Percentiles rank a stretch among this genome's conserved stretches.
phyloP scores from a whole-genome alignment of 371 early-diverging fungal species.

The Smittium mucronatum region DNA sequence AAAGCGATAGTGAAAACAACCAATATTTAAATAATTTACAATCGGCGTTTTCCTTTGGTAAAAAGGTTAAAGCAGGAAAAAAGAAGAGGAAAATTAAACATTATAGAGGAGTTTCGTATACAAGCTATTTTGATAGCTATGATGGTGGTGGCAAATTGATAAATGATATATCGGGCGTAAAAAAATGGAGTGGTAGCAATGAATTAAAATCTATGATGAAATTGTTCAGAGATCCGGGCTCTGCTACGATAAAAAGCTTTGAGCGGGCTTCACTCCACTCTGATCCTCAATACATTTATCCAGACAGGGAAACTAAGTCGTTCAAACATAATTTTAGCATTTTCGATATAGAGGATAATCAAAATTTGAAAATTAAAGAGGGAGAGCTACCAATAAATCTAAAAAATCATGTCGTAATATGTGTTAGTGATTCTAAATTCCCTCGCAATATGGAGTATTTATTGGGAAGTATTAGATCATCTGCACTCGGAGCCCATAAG shows the following conservation, averaged over 20 bases:
- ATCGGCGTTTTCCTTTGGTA: background rate
- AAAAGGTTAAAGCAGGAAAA: background rate
- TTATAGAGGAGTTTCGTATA: background rate
- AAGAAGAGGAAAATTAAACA: background rate
- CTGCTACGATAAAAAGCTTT: background rate
- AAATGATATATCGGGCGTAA: background rate
- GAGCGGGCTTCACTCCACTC: background rate
- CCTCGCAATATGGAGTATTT: conserved; percentile 38
- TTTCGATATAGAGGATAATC: background rate
- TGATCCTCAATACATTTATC: background rate
- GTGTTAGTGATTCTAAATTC: conserved; percentile 32
- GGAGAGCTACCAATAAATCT: conserved; percentile 28
- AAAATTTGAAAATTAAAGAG: background rate
- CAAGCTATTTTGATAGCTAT: background rate
- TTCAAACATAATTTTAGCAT: background rate
- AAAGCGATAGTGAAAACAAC: too few relatives aligned
- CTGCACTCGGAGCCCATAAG: conserved; percentile 4
- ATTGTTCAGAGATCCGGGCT: background rate
- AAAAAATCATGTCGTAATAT: conserved; percentile 34
- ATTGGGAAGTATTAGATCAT: conserved; percentile 34
- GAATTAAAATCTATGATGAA: background rate
- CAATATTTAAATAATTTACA: background rate
- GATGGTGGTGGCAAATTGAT: background rate
- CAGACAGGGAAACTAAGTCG: background rate
- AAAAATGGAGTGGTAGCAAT: background rate